A percentile compares a stretch with the other conserved stretches of the same genome.
Conservation (phyloP, 129 eudicot genomes). For the Flaveria trinervia region DNA sequence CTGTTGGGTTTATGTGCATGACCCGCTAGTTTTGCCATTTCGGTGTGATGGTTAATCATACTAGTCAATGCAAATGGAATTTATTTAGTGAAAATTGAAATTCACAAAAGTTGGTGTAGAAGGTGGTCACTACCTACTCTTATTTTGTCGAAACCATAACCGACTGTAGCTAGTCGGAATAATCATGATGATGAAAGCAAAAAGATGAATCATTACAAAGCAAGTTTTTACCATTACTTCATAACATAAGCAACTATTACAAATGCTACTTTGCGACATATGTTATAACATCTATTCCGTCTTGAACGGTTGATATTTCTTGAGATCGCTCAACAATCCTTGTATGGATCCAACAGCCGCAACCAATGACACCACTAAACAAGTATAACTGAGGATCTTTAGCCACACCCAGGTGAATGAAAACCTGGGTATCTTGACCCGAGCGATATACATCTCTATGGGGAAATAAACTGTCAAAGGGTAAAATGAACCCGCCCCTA, state of each 20-base stretch:
- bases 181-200: background rate
- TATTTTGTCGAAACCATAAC: background rate
- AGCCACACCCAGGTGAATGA: slow-evolving; percentile 76
- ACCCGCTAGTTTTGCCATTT: too few relatives aligned
- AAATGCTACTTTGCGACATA: background rate
- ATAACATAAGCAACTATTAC: slow-evolving; percentile 1
- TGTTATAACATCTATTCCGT: slow-evolving; percentile 23
- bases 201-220: background rate
- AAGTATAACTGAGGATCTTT: slow-evolving; percentile 60
- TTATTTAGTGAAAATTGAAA: too few relatives aligned
- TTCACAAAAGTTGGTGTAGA: too few relatives aligned
- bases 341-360: slow-evolving; percentile 89
- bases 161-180: background rate
- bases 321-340: slow-evolving; percentile 58
- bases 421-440: slow-evolving; percentile 64
- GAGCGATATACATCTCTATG: slow-evolving; percentile 77
- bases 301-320: slow-evolving; percentile 62
- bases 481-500: slow-evolving; percentile 85
- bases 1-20: too few relatives aligned
- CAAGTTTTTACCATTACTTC: slow-evolving; percentile 22
- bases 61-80: too few relatives aligned
- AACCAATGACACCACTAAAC: slow-evolving; percentile 65
- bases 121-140: background rate
- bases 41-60: too few relatives aligned
- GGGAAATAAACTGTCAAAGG: slow-evolving; percentile 93